These are phyloP conservation scores for Metarhizium rileyi DNA, from an alignment of 2,329 filamentous ascomycete genomes.

Conservation along the genomic window DNA sequence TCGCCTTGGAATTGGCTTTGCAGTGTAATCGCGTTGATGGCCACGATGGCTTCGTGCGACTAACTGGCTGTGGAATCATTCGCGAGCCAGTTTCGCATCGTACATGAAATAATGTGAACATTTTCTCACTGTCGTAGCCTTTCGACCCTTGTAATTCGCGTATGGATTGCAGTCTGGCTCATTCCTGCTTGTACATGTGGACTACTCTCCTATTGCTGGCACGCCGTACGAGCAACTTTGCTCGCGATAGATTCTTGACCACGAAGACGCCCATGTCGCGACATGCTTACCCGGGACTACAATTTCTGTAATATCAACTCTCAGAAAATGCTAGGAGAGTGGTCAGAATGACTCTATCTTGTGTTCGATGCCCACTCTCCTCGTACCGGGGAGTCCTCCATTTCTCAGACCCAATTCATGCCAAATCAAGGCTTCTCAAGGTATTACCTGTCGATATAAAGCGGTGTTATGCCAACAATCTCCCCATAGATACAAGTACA, in stretches of 20 bases:
- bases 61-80: background rate
- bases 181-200: background rate
- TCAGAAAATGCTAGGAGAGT: background rate
- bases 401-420: background rate
- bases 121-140: background rate
- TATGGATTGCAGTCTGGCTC: too few species aligned
- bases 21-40: background rate
- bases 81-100: background rate
- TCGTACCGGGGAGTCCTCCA: background rate
- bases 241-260: background rate
- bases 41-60: constrained; percentile 5
- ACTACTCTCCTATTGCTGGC: background rate
- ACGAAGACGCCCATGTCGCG: background rate
- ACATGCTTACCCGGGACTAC: background rate
- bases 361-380: background rate
- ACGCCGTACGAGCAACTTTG: background rate
- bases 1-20: background rate
- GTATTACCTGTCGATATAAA: constrained; percentile 4
- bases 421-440: background rate
- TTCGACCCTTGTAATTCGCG: background rate
- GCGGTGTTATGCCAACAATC: background rate
- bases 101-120: too few species aligned
- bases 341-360: too few species aligned
- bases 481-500: background rate
- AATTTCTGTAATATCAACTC: background rate